These are phyloP conservation scores for Pistacia vera DNA, from an alignment of 345 rosid genomes.

Conservation along the genomic window DNA sequence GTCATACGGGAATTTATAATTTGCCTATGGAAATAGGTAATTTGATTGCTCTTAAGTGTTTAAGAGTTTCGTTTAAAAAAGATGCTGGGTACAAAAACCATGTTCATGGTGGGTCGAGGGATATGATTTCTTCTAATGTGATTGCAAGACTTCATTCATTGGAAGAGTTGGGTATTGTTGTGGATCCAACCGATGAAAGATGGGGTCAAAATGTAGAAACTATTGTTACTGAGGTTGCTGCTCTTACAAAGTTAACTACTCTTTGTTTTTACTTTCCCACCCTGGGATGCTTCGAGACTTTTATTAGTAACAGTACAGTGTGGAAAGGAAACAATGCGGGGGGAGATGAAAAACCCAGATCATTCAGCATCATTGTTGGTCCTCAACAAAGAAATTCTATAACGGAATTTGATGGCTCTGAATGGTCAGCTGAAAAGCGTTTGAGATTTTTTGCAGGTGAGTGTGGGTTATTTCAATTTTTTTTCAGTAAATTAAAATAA, in stretches of 20 bases:
- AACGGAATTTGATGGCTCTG: background rate
- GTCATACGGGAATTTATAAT: slow-evolving; percentile 14
- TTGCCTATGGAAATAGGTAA: slow-evolving; percentile 18
- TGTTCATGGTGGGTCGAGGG: background rate
- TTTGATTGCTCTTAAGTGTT: slow-evolving; percentile 22
- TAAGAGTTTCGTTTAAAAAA: slow-evolving; percentile 21
- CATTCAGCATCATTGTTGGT: slow-evolving; percentile 17
- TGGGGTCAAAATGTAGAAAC: background rate
- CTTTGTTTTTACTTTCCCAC: slow-evolving; percentile 28
- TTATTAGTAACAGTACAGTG: slow-evolving; percentile 4
- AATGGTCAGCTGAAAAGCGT: slow-evolving; percentile 20
- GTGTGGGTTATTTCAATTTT: too few relatives aligned
- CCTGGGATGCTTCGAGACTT: background rate
- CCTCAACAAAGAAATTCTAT: background rate
- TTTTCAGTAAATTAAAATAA: slow-evolving; percentile 11
- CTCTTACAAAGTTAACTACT: slow-evolving; percentile 10
- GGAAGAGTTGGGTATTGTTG: slow-evolving; percentile 28
- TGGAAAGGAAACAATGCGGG: too few relatives aligned
- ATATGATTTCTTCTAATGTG: slow-evolving; percentile 9
- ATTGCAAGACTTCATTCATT: slow-evolving; percentile 15
- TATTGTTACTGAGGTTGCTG: slow-evolving; percentile 3
- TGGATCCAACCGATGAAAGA: slow-evolving; percentile 11
- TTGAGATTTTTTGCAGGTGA: slow-evolving; percentile 20
- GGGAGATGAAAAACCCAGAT: too few relatives aligned
- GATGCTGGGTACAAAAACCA: slow-evolving; percentile 8